phyloP scores from a whole-genome alignment of 495 filamentous ascomycete species.

The Neurospora africana region DNA sequence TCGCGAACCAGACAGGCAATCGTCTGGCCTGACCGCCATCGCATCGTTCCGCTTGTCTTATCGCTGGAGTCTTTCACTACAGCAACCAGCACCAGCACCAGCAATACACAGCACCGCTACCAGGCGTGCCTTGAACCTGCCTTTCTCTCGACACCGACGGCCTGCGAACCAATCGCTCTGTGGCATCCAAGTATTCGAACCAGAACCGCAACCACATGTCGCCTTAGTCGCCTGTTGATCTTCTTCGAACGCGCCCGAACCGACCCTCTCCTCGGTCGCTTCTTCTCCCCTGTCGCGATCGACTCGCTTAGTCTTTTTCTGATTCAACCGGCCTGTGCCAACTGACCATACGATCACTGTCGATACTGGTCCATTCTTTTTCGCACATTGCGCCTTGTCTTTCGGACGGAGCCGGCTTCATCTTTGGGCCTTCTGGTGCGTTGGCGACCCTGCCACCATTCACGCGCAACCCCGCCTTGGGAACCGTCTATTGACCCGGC shows the following conservation, averaged over 20 bases:
- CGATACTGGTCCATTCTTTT: neutral
- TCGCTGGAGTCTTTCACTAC: neutral
- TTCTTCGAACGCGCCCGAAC: conserved; percentile 12
- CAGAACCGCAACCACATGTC: conserved; percentile 8
- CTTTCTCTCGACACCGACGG: neutral
- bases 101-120: neutral
- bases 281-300: neutral
- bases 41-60: neutral
- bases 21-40: neutral
- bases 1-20: neutral
- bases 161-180: neutral
- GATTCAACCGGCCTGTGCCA: neutral
- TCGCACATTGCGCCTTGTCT: neutral
- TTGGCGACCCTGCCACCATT: neutral
- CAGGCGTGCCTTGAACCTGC: neutral
- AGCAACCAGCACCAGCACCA: neutral
- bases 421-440: neutral
- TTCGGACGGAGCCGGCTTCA: neutral
- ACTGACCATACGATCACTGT: neutral
- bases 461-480: neutral
- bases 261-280: conserved; percentile 5
- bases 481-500: neutral
- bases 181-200: neutral
- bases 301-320: neutral
- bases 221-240: conserved; percentile 5